phyloP scores from a whole-genome alignment of 2,329 filamentous ascomycete species.

The Sclerotinia nivalis region DNA sequence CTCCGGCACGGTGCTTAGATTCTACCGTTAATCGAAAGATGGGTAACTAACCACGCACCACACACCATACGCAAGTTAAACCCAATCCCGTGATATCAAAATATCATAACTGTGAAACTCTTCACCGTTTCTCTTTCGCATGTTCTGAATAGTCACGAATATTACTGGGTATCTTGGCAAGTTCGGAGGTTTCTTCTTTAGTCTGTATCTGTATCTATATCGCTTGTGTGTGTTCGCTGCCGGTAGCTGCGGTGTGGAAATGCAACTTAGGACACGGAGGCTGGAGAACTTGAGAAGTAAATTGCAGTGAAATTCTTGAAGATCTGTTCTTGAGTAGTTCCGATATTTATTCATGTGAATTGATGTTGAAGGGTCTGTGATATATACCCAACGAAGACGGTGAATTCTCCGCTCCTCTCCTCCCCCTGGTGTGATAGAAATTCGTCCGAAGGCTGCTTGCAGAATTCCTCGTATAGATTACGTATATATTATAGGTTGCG shows the following conservation, averaged over 20 bases:
- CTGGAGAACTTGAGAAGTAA: neutral
- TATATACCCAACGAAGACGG: neutral
- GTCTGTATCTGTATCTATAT: neutral
- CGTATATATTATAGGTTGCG: neutral
- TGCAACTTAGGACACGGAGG: conserved; percentile 2
- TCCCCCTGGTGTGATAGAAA: neutral
- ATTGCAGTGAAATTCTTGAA: neutral
- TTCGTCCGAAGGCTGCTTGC: neutral
- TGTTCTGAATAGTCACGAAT: neutral
- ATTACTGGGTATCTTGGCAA: neutral
- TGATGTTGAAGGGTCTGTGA: neutral
- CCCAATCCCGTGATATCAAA: neutral
- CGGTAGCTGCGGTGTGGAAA: neutral
- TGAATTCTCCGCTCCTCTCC: neutral
- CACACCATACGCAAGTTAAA: neutral
- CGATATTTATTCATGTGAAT: neutral
- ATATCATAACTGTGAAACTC: conserved; percentile 2
- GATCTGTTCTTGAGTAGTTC: neutral
- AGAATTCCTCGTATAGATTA: neutral
- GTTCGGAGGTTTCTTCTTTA: too few relatives aligned
- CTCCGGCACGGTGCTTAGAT: too few relatives aligned
- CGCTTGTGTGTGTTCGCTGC: neutral
- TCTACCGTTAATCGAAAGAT: neutral
- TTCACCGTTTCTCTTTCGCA: too few relatives aligned
- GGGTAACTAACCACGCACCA: neutral